Evolutionary conservation across 306 rosid species (phyloP).

Genomic region (Cicer bijugum): DNA sequence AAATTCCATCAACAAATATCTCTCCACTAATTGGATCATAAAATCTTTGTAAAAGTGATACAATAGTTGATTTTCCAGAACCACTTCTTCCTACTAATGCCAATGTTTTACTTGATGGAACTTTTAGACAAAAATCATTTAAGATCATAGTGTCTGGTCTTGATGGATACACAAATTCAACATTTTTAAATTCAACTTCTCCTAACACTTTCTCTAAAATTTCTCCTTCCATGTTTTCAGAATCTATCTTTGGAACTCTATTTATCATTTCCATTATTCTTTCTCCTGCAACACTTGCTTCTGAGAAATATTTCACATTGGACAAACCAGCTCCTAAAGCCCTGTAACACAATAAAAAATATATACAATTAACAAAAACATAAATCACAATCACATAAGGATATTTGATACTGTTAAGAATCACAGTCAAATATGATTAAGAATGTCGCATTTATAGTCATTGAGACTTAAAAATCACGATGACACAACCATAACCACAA

Average conservation of each 20-base stretch:
- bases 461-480: not conserved
- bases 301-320: conserved; percentile 79
- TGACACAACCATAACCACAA: too few species aligned
- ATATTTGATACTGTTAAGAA: not conserved
- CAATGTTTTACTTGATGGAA: conserved; percentile 78
- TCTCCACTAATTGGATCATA: conserved; percentile 82
- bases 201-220: conserved; percentile 56
- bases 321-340: conserved; percentile 81
- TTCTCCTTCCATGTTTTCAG: conserved; percentile 70
- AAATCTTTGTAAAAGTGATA: conserved; percentile 80
- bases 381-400: not conserved
- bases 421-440: not conserved
- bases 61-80: conserved; percentile 84
- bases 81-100: conserved; percentile 92
- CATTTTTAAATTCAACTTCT: conserved; percentile 66
- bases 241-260: conserved; percentile 84
- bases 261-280: conserved; percentile 73
- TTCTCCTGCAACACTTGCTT: conserved; percentile 75
- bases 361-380: not conserved
- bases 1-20: conserved; percentile 71
- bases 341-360: conserved; percentile 45
- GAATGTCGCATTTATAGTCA: not conserved
- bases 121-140: conserved; percentile 56
- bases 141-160: conserved; percentile 74
- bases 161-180: conserved; percentile 81